phyloP scores from a whole-genome alignment of 306 rosid species.

The Cicer judaicum region DNA sequence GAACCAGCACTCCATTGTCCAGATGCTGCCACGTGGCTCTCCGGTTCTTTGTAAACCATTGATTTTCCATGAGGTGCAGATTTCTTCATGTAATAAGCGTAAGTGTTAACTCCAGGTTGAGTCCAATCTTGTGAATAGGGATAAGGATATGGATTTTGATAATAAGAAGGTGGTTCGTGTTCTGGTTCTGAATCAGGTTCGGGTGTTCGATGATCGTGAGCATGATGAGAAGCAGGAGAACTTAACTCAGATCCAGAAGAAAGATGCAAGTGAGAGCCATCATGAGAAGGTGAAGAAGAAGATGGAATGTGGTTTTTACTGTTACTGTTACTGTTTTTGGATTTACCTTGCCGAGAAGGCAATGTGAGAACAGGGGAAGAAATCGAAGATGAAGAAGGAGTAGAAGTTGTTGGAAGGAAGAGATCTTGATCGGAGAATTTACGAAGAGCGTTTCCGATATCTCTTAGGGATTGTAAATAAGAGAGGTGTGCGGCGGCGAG shows the following conservation, averaged over 20 bases:
- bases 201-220: constrained; percentile 56
- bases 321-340: not conserved
- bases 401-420: constrained; percentile 42
- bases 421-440: constrained; percentile 86
- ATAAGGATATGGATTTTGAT: constrained; percentile 34
- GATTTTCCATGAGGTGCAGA: constrained; percentile 63
- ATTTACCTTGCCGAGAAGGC: constrained; percentile 75
- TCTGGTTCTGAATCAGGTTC: constrained; percentile 24
- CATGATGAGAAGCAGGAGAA: constrained; percentile 62
- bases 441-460: constrained; percentile 78
- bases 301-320: constrained; percentile 41
- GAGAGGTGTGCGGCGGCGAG: constrained; percentile 91
- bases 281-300: constrained; percentile 62
- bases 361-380: constrained; percentile 87
- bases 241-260: constrained; percentile 68
- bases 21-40: constrained; percentile 47
- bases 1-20: constrained; percentile 63
- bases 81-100: constrained; percentile 68
- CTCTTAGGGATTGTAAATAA: constrained; percentile 75
- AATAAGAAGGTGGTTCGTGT: constrained; percentile 19
- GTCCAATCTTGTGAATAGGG: constrained; percentile 43
- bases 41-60: constrained; percentile 60
- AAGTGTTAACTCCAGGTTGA: constrained; percentile 45
- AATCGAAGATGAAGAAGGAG: constrained; percentile 41
- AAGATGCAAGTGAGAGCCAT: constrained; percentile 70